Evolutionary conservation across 306 rosid genomes (phyloP).

Genomic region (Datisca glomerata): DNA sequence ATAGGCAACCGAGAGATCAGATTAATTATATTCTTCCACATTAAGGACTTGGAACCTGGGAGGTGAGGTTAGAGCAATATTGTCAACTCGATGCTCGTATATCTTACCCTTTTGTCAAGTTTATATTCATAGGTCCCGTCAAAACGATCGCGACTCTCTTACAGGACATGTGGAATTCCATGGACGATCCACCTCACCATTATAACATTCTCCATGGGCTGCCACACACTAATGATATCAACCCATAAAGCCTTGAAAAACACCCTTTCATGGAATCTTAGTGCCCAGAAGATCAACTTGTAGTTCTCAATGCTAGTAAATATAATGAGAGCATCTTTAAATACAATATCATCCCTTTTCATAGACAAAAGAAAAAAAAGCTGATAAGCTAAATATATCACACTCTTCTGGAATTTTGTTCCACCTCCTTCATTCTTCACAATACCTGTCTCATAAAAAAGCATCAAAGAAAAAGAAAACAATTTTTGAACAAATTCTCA

Average conservation of each 20-base stretch:
- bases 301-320: slow-evolving; percentile 69
- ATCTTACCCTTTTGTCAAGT: slow-evolving; percentile 86
- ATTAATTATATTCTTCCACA: slow-evolving; percentile 51
- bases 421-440: too few relatives aligned
- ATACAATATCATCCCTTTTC: slow-evolving; percentile 81
- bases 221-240: slow-evolving; percentile 58
- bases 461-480: too few relatives aligned
- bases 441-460: too few relatives aligned
- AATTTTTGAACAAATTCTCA: too few relatives aligned
- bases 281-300: slow-evolving; percentile 68
- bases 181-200: slow-evolving; percentile 85
- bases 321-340: slow-evolving; percentile 72
- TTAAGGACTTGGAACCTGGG: slow-evolving; percentile 47
- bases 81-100: slow-evolving; percentile 67
- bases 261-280: slow-evolving; percentile 63
- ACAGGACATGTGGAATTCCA: slow-evolving; percentile 79
- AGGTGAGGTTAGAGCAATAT: slow-evolving; percentile 43
- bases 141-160: slow-evolving; percentile 82
- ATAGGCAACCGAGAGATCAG: slow-evolving; percentile 58
- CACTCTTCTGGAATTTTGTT: too few relatives aligned
- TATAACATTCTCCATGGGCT: slow-evolving; percentile 59
- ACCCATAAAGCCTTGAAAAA: slow-evolving; percentile 79
- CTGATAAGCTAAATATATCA: too few relatives aligned
- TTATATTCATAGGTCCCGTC: slow-evolving; percentile 84
- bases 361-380: too few relatives aligned